Evolutionary conservation across 192 early-diverging fungal species (phyloP).

Genomic region (Radiomyces spectabilis): DNA sequence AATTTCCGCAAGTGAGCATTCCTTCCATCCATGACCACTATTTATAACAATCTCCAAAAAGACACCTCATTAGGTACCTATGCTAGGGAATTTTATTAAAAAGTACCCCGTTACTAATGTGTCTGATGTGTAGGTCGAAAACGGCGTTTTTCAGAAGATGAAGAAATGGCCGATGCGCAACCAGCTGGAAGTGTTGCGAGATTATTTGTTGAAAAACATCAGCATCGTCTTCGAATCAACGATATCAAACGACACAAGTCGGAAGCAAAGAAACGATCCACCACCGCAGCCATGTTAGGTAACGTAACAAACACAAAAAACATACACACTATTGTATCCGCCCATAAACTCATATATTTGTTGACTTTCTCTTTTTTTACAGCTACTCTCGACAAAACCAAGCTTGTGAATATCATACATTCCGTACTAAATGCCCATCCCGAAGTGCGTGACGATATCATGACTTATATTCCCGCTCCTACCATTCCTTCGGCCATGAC

Average conservation of each 20-base stretch:
- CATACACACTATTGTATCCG: neutral
- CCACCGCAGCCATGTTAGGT: neutral
- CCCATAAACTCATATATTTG: too few relatives aligned
- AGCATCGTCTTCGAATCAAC: neutral
- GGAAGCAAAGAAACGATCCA: slow-evolving; percentile 2
- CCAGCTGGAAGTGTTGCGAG: neutral
- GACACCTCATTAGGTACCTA: too few relatives aligned
- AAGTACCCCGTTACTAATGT: too few relatives aligned
- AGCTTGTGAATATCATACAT: slow-evolving; percentile 66
- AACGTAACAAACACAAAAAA: neutral
- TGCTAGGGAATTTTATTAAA: too few relatives aligned
- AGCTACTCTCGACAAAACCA: slow-evolving; percentile 57
- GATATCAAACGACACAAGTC: slow-evolving; percentile 10
- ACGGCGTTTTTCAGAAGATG: slow-evolving; percentile 26
- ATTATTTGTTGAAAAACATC: slow-evolving; percentile 8
- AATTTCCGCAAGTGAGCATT: too few relatives aligned
- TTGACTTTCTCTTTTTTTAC: neutral
- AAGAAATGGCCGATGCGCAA: slow-evolving; percentile 21
- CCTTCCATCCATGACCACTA: too few relatives aligned
- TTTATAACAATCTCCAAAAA: too few relatives aligned
- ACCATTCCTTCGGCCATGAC: slow-evolving; percentile 68
- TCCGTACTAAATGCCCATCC: slow-evolving; percentile 71
- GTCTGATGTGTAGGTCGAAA: slow-evolving; percentile 17
- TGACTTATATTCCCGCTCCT: slow-evolving; percentile 76
- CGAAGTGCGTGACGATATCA: slow-evolving; percentile 55